Conservation (phyloP, 805 yeast species). For the Lipomyces mesembrius region DNA sequence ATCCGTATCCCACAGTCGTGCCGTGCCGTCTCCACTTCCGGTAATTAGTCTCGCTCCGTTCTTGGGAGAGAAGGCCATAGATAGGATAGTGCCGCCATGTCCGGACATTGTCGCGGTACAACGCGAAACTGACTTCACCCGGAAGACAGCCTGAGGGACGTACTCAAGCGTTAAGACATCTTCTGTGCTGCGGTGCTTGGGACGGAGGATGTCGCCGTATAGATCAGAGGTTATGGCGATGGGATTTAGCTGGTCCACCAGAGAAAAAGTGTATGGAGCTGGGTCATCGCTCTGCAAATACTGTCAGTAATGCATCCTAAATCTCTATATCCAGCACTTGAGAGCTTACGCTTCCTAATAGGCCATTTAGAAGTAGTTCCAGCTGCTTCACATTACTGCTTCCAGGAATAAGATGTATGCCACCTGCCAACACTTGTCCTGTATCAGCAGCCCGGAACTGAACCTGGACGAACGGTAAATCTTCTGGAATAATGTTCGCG, state of each 20-base stretch:
- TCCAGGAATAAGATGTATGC: constrained; percentile 80
- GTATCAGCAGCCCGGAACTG: constrained; percentile 92
- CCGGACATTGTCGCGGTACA: constrained; percentile 93
- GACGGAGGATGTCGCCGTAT: constrained; percentile 80
- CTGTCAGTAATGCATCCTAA: not conserved
- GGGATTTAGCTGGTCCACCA: constrained; percentile 53
- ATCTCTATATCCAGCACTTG: not conserved
- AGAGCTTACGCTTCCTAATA: constrained; percentile 53
- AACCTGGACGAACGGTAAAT: constrained; percentile 83
- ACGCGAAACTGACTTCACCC: constrained; percentile 87
- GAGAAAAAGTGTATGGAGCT: constrained; percentile 84
- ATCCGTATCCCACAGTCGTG: constrained; percentile 95
- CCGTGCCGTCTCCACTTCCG: constrained; percentile 96
- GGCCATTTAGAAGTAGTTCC: constrained; percentile 82
- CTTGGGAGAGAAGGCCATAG: constrained; percentile 92
- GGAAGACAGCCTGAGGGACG: constrained; percentile 94
- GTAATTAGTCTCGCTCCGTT: constrained; percentile 63
- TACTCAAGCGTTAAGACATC: constrained; percentile 88
- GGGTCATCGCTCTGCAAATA: constrained; percentile 64
- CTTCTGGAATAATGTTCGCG: constrained; percentile 71
- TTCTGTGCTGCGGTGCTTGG: constrained; percentile 86
- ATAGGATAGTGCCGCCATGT: constrained; percentile 90
- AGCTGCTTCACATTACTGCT: constrained; percentile 81
- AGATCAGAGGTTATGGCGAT: constrained; percentile 79
- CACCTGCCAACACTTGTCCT: constrained; percentile 83